Evolutionary conservation across 352 stramenopile genomes (phyloP).

Genomic region (Pythium volutum): DNA sequence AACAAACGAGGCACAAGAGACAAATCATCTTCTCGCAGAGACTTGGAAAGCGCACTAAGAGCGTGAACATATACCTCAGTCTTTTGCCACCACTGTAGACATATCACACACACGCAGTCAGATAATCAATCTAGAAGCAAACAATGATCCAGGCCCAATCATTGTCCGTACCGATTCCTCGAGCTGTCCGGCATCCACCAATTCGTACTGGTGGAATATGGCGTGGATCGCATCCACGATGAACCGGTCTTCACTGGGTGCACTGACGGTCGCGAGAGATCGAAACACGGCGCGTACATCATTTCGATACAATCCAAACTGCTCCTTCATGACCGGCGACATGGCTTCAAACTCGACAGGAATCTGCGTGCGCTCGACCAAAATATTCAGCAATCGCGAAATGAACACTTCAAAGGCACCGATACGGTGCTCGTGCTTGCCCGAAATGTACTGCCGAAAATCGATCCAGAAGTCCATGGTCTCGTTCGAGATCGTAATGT

Average conservation of each 20-base stretch:
- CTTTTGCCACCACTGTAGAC: conserved; percentile 65
- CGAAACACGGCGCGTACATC: conserved; percentile 76
- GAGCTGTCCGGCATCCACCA: conserved; percentile 32
- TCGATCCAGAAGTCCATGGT: conserved; percentile 86
- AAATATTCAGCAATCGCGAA: conserved; percentile 58
- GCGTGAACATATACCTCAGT: conserved; percentile 84
- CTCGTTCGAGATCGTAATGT: conserved; percentile 69
- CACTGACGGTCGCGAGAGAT: conserved; percentile 66
- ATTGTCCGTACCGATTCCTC: conserved; percentile 25
- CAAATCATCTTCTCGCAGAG: conserved; percentile 72
- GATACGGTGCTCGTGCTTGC: conserved; percentile 74
- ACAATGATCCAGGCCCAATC: neutral
- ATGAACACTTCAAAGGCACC: conserved; percentile 69
- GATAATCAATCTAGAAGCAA: too few species aligned
- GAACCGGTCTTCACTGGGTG: conserved; percentile 71
- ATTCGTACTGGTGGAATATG: conserved; percentile 74
- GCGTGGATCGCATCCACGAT: conserved; percentile 69
- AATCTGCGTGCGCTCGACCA: conserved; percentile 70
- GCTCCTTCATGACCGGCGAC: conserved; percentile 46
- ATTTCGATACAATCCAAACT: conserved; percentile 65
- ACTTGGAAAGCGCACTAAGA: conserved; percentile 79
- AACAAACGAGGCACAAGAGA: conserved; percentile 71
- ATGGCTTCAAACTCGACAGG: conserved; percentile 53
- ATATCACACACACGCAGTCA: neutral
- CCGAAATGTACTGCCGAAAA: conserved; percentile 68